Conservation (phyloP, 2,329 filamentous ascomycete species). For the Dryadomyces quercivorus region DNA sequence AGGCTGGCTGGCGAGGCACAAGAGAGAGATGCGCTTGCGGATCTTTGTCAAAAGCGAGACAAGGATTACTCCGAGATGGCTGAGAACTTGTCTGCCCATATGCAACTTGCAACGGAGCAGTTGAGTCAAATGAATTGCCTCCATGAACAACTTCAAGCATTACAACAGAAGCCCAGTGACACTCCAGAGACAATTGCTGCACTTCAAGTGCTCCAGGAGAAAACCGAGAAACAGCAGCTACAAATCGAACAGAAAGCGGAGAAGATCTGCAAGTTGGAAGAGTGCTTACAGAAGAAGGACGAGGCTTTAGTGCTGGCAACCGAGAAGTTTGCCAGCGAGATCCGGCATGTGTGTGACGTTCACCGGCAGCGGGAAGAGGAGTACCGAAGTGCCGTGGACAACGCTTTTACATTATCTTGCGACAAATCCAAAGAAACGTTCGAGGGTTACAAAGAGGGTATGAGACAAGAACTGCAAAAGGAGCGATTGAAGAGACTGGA, state of each 20-base stretch:
- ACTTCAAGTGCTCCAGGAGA: background rate
- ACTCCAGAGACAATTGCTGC: background rate
- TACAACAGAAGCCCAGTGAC: background rate
- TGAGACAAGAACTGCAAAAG: slow-evolving; percentile 7
- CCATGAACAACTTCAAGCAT: background rate
- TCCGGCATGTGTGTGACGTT: slow-evolving; percentile 2
- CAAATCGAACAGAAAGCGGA: slow-evolving; percentile 6
- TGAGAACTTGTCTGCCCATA: background rate
- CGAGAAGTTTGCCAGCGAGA: background rate
- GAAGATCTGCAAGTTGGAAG: slow-evolving; percentile 5
- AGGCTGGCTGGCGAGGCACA: background rate
- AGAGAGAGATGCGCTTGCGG: background rate
- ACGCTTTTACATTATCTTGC: slow-evolving; percentile 1
- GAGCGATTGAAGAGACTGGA: slow-evolving; percentile 7
- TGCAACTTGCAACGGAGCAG: background rate
- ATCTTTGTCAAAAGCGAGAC: slow-evolving; percentile 5
- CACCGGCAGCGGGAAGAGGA: slow-evolving; percentile 6
- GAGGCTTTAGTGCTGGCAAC: background rate
- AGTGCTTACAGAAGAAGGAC: slow-evolving; percentile 3
- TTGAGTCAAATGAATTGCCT: background rate
- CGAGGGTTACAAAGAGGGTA: slow-evolving; percentile 4
- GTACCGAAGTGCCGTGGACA: slow-evolving; percentile 4
- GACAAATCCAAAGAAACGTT: slow-evolving; percentile 3
- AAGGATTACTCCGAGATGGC: background rate
- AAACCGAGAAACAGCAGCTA: background rate